Base-by-base conservation (phyloP, 768 basidiomycete genomes). In the Lentinus tigrinus region DNA sequence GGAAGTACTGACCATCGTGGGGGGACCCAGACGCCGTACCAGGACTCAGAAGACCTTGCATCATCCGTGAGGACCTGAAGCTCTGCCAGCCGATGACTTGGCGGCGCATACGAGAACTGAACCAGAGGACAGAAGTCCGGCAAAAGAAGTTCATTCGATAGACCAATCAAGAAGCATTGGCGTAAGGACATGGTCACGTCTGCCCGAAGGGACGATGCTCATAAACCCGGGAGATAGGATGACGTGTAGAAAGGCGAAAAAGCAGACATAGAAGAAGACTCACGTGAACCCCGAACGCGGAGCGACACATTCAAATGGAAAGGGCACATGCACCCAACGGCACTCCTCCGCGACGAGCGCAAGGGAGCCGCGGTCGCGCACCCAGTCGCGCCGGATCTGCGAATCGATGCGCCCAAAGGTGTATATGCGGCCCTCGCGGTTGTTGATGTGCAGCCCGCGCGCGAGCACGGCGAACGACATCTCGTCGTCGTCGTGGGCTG, bases 351-450 rank as follows among this genome's bases (percentile, higher is more conserved):
- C 73, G 44, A 76, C 67, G 58, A 81, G 61, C n/a, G 71, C 73
- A 49, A 80, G 74, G 24, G 70, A 71, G 10, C 79, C 79, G 4
- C 69, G 60, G 55, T 73, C 73, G 23, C 66, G 71, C 2, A 52
- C 53, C 76, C 76, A 76, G 44, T 72, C 73, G 23, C 75, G 67
- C 13, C 77, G 70, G 38, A 80, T 56, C 60, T 77, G 75, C 7
- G 73, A 73, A 51, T 75, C 67, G 43, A 81, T 55, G 9, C 62
- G 53, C 16, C 70, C 72, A 47, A 80, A 78, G 0, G 69, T 65
- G 63, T 82, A 81, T 27, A 78, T 67, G 42, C 80, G 66, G 8
- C 65, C 66, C 21, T 68, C 61, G 11, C 37, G 56, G 56, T 75
- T 76, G 52, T 67, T 60, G 19, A 80, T 71, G 49, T 78, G 72